Conservation (phyloP, 2,329 filamentous ascomycete genomes). For the Penicillium rolfsii region DNA sequence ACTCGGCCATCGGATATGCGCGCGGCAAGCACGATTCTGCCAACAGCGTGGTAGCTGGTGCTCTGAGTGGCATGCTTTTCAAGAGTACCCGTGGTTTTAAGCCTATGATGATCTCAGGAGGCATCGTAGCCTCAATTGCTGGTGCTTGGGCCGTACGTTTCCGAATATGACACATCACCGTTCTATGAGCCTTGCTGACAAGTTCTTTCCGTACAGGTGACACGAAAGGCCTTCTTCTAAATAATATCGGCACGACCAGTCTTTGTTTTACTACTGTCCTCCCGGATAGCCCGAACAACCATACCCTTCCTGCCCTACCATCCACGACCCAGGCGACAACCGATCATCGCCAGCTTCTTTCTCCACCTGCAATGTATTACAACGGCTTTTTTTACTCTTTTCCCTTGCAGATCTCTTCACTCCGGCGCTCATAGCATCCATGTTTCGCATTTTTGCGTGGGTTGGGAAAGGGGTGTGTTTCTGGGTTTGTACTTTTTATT, state of each 20-base stretch:
- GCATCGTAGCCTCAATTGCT: conserved; percentile 82
- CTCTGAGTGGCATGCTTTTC: conserved; percentile 88
- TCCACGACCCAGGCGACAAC: conserved; percentile 33
- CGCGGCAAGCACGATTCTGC: conserved; percentile 85
- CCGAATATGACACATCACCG: conserved; percentile 12
- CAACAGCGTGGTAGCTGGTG: conserved; percentile 86
- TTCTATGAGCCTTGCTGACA: conserved; percentile 11
- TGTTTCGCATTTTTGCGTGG: conserved; percentile 47
- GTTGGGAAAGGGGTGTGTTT: conserved; percentile 46
- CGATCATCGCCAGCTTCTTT: conserved; percentile 32
- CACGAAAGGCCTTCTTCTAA: conserved; percentile 56
- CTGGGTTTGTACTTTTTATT: conserved; percentile 44
- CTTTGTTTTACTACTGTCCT: conserved; percentile 22
- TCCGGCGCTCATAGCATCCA: conserved; percentile 49
- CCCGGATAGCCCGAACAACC: conserved; percentile 29
- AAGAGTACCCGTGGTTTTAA: conserved; percentile 90
- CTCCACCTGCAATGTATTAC: conserved; percentile 42
- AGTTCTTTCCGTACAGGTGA: conserved; percentile 43
- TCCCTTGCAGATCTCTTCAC: conserved; percentile 44
- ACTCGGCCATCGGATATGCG: conserved; percentile 77
- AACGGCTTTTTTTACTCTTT: conserved; percentile 38
- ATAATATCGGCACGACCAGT: conserved; percentile 20
- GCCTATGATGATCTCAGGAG: conserved; percentile 93
- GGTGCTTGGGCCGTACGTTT: conserved; percentile 85
- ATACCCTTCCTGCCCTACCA: conserved; percentile 33